Evolutionary conservation across 75 land plant species (phyloP), one percentile per base, ranked within the genome.

Genomic region (Larix kaempferi): DNA sequence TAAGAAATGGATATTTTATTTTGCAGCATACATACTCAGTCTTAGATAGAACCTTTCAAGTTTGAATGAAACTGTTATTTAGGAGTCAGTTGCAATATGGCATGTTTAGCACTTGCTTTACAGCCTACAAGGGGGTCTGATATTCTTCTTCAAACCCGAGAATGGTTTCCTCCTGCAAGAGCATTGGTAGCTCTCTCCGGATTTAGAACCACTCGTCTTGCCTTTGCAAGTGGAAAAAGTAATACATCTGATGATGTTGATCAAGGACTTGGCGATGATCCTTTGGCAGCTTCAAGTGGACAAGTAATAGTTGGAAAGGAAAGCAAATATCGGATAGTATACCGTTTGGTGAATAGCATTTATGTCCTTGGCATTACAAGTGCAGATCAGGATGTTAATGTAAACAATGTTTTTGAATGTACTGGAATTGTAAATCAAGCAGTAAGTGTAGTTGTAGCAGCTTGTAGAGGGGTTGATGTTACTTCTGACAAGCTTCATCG

Each of bases 151-250:
- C 99, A 96, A 74, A 94, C 99, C 35, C 93, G 98, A 12, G 98
- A 96, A 69, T 96, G 99, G 99, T 96, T 96, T 84, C 99, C 99
- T 15, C 99, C 99, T 1, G 88, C 99, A 2, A 78, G 98, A 25
- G 99, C 98, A 56, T 89, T 97, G 62, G 78, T 80, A 57, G 98
- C 93, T 54, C 87, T 91, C 57, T 86, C 90, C 74, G 84, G 91
- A 75, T 96, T 94, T 86, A 86, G 95, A 41, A 84, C 82, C 55
- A 94, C 95, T 14, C 91, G 98, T 63, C 78, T 78, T 25, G 82
- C 91, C n/a, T 89, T 84, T 74, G 79, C 95, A 71, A 41, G 83
- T 39, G 76, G 72, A 33, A 85, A 80, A 79, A 78, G 75, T 56
- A 69, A 64, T 0, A 12, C 73, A 4, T 26, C 87, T 56, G 69